phyloP scores from a whole-genome alignment of 139 green algal species.

The Eudorina sp. region DNA sequence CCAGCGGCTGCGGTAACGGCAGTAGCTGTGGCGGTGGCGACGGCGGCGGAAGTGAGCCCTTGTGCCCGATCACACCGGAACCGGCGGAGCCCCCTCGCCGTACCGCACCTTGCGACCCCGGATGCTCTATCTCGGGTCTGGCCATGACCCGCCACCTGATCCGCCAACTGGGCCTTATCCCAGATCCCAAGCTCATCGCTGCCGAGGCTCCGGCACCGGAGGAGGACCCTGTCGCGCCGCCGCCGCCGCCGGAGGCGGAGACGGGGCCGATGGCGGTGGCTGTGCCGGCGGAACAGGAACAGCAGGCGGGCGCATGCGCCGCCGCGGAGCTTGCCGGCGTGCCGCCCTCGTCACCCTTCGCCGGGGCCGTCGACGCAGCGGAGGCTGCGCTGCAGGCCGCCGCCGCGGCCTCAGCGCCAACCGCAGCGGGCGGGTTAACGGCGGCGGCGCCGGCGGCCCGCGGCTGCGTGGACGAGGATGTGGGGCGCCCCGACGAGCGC shows the following conservation, averaged over 20 bases:
- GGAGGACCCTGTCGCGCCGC: not conserved
- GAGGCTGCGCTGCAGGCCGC: not conserved
- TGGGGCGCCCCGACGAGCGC: too few relatives aligned
- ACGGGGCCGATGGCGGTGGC: not conserved
- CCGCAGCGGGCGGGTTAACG: too few relatives aligned
- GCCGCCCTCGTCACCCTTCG: not conserved
- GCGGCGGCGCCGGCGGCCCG: too few relatives aligned
- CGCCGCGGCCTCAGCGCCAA: too few relatives aligned
- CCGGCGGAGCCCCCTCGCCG: not conserved
- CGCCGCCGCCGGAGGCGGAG: not conserved
- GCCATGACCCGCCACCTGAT: not conserved
- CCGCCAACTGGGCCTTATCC: not conserved
- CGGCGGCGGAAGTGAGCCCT: not conserved
- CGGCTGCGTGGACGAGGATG: too few relatives aligned
- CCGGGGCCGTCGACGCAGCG: not conserved
- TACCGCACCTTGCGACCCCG: not conserved
- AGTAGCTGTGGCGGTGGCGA: not conserved
- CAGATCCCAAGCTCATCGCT: not conserved
- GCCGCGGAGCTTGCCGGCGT: too few relatives aligned
- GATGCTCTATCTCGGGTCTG: conserved; percentile 8
- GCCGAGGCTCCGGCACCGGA: not conserved
- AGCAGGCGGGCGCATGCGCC: too few relatives aligned
- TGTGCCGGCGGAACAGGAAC: not conserved
- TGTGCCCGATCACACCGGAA: not conserved
- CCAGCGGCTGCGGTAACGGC: too few relatives aligned